These are phyloP conservation scores for Medicago arabica DNA, from an alignment of 306 rosid genomes.

Conservation along the genomic window DNA sequence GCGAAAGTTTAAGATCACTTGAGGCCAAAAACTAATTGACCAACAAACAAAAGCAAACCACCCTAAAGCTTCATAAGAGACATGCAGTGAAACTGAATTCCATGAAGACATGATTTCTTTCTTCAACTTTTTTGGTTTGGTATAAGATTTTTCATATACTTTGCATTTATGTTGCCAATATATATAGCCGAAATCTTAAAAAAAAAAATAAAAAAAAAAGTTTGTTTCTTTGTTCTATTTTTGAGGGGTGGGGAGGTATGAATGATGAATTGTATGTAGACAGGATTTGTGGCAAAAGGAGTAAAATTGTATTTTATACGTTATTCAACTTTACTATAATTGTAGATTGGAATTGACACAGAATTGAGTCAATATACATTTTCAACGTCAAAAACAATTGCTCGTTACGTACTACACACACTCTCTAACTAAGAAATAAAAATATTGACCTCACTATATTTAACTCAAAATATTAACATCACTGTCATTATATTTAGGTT, in stretches of 20 bases:
- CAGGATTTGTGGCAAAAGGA: slow-evolving; percentile 32
- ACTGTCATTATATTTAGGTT: too few species aligned
- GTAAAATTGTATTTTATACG: background rate
- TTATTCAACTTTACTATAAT: background rate
- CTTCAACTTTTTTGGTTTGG: too few species aligned
- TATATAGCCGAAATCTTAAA: too few species aligned
- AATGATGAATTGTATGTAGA: background rate
- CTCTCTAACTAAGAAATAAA: background rate
- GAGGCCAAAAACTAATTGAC: slow-evolving; percentile 87
- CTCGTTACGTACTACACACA: too few species aligned
- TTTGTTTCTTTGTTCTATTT: background rate
- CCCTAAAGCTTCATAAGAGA: slow-evolving; percentile 69
- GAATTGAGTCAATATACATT: background rate
- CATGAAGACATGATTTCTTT: slow-evolving; percentile 64
- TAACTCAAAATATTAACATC: too few species aligned
- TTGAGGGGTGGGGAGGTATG: background rate
- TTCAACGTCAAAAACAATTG: background rate
- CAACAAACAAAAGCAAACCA: slow-evolving; percentile 78
- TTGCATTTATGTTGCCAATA: background rate
- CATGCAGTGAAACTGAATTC: slow-evolving; percentile 74
- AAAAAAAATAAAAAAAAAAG: too few species aligned
- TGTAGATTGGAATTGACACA: background rate
- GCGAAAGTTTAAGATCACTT: slow-evolving; percentile 75
- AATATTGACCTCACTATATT: background rate
- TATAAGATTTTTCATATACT: background rate